Percentiles rank a stretch among this genome's conserved stretches.
Conservation (phyloP, 129 eudicot genomes). For the Rutidosis leptorrhynchoides region DNA sequence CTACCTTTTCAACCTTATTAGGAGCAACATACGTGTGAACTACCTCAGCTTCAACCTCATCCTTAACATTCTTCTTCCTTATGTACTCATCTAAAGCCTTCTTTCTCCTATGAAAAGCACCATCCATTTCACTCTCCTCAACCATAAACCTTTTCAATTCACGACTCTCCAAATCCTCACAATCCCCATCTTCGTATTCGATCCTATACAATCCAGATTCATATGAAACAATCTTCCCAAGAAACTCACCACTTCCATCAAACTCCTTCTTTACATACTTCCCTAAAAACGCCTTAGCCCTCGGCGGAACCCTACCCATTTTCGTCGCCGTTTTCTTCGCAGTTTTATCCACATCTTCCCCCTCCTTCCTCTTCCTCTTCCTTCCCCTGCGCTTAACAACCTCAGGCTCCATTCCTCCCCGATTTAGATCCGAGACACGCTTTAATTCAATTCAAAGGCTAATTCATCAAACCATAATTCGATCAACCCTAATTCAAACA, state of each 20-base stretch:
- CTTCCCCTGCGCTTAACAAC: constrained; percentile 69
- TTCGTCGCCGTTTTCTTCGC: constrained; percentile 27
- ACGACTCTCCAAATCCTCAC: constrained; percentile 75
- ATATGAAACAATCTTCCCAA: constrained; percentile 70
- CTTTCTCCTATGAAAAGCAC: constrained; percentile 44
- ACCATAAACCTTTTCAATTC: constrained; percentile 58
- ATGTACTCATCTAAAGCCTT: constrained; percentile 52
- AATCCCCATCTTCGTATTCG: constrained; percentile 96
- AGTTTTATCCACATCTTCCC: constrained; percentile 30
- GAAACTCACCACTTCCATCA: constrained; percentile 55
- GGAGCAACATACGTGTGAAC: constrained; percentile 6
- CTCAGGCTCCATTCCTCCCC: constrained; percentile 51
- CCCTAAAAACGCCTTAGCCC: constrained; percentile 56
- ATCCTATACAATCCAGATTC: constrained; percentile 79
- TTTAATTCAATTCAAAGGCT: constrained; percentile 12
- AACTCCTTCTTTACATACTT: constrained; percentile 85
- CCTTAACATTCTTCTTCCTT: constrained; percentile 26
- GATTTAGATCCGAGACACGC: constrained; percentile 32
- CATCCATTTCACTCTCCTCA: constrained; percentile 43
- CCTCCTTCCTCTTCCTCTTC: constrained; percentile 49
- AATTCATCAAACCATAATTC: constrained; percentile 4
- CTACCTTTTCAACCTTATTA: constrained; percentile 14
- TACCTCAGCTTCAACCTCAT: not conserved
- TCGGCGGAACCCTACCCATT: constrained; percentile 24
- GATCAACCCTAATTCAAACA: constrained; percentile 36